phyloP scores from a whole-genome alignment of 116 monocot species.

The Cymodocea nodosa region DNA sequence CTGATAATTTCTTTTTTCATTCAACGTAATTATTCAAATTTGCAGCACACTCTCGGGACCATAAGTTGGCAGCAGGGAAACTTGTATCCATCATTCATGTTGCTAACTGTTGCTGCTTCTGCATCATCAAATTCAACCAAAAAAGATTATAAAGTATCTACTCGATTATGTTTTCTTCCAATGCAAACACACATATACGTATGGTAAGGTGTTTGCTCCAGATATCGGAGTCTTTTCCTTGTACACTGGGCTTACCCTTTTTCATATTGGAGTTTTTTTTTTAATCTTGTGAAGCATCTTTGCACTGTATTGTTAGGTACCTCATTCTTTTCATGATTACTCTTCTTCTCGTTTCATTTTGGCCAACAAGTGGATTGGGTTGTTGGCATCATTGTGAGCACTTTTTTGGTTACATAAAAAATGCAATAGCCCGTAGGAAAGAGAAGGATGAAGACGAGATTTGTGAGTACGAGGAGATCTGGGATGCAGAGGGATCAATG shows the following conservation, averaged over 20 bases:
- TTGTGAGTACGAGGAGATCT: slow-evolving; percentile 84
- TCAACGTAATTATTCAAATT: slow-evolving; percentile 21
- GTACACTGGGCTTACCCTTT: too few relatives aligned
- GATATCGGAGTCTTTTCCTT: neutral
- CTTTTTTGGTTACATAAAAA: slow-evolving; percentile 17
- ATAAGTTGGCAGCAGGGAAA: slow-evolving; percentile 95
- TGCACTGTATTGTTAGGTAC: slow-evolving; percentile 39
- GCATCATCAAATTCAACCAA: slow-evolving; percentile 25
- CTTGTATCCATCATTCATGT: slow-evolving; percentile 94
- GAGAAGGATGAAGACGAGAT: slow-evolving; percentile 79
- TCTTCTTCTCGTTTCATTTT: slow-evolving; percentile 36
- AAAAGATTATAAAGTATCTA: slow-evolving; percentile 26
- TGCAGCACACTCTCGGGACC: slow-evolving; percentile 89
- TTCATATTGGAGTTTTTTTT: neutral
- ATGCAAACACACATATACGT: slow-evolving; percentile 89
- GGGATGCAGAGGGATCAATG: slow-evolving; percentile 96
- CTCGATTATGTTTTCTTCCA: slow-evolving; percentile 78
- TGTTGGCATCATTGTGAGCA: slow-evolving; percentile 10
- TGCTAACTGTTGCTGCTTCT: slow-evolving; percentile 33
- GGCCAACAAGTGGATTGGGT: slow-evolving; percentile 73
- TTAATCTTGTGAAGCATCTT: slow-evolving; percentile 16
- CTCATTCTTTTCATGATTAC: slow-evolving; percentile 42
- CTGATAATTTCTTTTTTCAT: neutral
- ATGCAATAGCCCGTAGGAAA: slow-evolving; percentile 34
- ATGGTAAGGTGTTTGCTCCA: slow-evolving; percentile 32